Percentiles rank a stretch among this genome's conserved stretches.
These are phyloP conservation scores for Polyporus tsugae DNA, from an alignment of 1,284 basidiomycete genomes.

Conservation along the genomic window DNA sequence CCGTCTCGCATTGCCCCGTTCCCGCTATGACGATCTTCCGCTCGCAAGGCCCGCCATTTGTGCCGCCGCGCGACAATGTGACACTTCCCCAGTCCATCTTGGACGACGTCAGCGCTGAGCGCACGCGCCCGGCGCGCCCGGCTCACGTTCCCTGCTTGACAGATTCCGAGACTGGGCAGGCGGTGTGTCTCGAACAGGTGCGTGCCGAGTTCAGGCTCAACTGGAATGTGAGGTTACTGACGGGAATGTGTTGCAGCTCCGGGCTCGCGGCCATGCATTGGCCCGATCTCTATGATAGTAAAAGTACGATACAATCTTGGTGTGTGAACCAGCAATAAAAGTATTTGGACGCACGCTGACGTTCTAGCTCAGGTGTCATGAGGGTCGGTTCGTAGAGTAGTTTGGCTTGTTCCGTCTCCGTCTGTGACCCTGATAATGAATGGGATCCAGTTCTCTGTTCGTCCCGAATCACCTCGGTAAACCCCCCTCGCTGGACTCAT, in stretches of 20 bases:
- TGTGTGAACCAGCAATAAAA: not conserved
- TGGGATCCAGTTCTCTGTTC: not conserved
- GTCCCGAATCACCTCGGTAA: not conserved
- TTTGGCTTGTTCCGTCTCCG: not conserved
- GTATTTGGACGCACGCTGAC: not conserved
- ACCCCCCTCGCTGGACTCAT: too few relatives aligned
- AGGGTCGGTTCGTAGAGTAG: not conserved
- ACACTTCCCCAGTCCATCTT: constrained; percentile 11
- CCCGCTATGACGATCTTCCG: constrained; percentile 1
- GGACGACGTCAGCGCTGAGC: not conserved
- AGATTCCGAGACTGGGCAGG: constrained; percentile 1
- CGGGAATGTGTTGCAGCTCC: not conserved
- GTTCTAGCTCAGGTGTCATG: not conserved
- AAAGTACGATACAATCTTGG: not conserved
- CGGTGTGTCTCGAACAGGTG: constrained; percentile 1
- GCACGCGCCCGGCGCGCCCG: not conserved
- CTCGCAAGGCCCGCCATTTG: not conserved
- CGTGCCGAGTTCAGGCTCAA: not conserved
- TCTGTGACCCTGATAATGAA: not conserved
- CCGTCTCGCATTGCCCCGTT: not conserved
- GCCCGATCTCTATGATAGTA: not conserved
- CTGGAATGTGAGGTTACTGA: not conserved
- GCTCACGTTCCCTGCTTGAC: constrained; percentile 3
- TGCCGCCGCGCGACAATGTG: constrained; percentile 5
- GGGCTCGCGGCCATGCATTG: not conserved